phyloP scores from a whole-genome alignment of 2,329 filamentous ascomycete genomes.

The Gaeumannomyces sp. region DNA sequence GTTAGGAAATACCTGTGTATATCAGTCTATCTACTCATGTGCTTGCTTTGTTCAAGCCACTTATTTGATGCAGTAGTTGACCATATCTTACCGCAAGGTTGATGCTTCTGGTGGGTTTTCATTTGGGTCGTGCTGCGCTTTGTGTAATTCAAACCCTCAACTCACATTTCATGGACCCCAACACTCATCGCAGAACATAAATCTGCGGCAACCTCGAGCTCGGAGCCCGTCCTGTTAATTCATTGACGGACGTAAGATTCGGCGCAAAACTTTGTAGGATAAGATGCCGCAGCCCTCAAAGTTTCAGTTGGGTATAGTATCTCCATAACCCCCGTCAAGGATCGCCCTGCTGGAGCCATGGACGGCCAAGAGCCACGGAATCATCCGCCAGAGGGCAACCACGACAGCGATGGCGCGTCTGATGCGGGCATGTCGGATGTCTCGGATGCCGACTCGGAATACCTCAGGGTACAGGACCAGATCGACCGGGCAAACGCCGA shows the following conservation, averaged over 20 bases:
- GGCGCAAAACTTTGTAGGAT: not conserved
- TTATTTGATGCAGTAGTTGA: no score
- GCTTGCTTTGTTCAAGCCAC: no score
- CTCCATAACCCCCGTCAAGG: not conserved
- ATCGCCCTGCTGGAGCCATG: not conserved
- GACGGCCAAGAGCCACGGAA: not conserved
- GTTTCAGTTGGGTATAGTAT: not conserved
- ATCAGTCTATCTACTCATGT: no score
- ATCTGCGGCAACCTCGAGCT: not conserved
- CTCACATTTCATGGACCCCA: not conserved
- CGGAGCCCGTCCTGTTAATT: not conserved
- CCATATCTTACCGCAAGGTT: not conserved
- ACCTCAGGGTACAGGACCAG: constrained; percentile 31
- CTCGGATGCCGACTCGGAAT: constrained; percentile 36
- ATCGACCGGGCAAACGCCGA: constrained; percentile 32
- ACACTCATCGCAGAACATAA: no score
- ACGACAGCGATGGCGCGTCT: not conserved
- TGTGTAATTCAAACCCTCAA: not conserved
- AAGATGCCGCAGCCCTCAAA: not conserved
- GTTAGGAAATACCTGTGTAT: no score
- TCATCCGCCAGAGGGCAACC: not conserved
- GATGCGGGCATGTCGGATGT: constrained; percentile 15
- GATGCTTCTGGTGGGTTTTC: not conserved
- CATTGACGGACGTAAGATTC: not conserved
- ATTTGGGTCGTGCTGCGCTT: not conserved